Evolutionary conservation across 345 rosid species (phyloP), one percentile per base, ranked within the genome.

Genomic region (Garcia nutans): DNA sequence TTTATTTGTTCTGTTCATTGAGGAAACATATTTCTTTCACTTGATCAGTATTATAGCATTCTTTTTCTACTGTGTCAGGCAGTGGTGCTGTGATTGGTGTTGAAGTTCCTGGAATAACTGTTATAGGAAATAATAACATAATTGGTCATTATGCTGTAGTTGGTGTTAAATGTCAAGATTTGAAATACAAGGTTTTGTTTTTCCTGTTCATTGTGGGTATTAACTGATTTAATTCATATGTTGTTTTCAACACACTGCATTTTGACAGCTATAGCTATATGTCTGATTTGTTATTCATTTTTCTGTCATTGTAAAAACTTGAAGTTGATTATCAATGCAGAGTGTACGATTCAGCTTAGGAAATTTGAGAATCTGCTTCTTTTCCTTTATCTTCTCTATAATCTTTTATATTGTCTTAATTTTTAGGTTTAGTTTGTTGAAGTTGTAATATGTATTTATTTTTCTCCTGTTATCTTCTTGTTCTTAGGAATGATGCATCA

Each of bases 61-160:
- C 10, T 47, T 47, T 10, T 10, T 45, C 23, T 1, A 65, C 2
- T 50, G 31, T 78, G 90, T 88, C 82, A 85, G 90, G 88, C 90
- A 93, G 98, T 88, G 97, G 98, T 74, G 92, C 97, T 77, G 87
- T 90, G 63, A 94, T 95, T 84, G 98, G 99, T 9, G 96, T 91
- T 81, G 91, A 89, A 81, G 90, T 89, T 84, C 93, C 97, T 9
- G 97, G 99, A 22, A 70, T 24, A 52, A 93, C 96, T 17, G 74
- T 91, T 62, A 45, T 93, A 10, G 98, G 98, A 42, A 24, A 84
- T 76, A 86, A 87, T 82, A 93, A 91, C 86, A 74, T 85, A 71
- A 81, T 95, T 10, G 98, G 97, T 59, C 87, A 93, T 82, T 91
- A 93, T 75, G 87, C 98, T 9, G 90, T 86, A 60, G 87, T 95